phyloP scores from a whole-genome alignment of 495 filamentous ascomycete species.

The Aspergillus diversus region DNA sequence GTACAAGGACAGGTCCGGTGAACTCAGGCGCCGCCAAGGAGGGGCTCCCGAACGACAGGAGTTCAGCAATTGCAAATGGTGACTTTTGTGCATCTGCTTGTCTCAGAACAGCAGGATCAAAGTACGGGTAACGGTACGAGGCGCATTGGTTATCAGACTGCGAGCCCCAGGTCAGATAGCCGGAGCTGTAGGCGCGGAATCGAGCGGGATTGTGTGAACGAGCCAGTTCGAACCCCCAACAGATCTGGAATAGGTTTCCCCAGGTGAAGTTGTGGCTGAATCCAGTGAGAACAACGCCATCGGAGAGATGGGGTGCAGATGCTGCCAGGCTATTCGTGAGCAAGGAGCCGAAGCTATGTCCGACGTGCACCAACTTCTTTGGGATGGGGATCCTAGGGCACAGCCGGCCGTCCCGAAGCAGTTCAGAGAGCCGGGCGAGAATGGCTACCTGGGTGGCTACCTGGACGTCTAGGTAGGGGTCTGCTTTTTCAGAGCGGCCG shows the following conservation, averaged over 20 bases:
- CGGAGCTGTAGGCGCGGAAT: constrained; percentile 3
- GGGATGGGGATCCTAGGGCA: neutral
- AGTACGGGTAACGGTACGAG: constrained; percentile 8
- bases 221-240: constrained; percentile 5
- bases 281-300: constrained; percentile 10
- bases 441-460: constrained; percentile 3
- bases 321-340: neutral
- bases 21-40: neutral
- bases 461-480: constrained; percentile 8
- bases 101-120: neutral
- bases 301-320: neutral
- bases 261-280: neutral
- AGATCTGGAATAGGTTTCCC: neutral
- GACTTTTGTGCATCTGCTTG: neutral
- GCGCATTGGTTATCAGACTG: neutral
- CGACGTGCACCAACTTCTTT: constrained; percentile 11
- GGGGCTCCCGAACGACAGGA: neutral
- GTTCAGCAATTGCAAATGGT: neutral
- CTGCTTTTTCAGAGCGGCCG: constrained; percentile 4
- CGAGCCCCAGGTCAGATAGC: constrained; percentile 4
- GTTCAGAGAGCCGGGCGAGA: neutral
- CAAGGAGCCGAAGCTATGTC: constrained; percentile 5
- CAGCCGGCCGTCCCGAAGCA: neutral
- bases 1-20: neutral
- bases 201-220: neutral